Evolutionary conservation across 768 basidiomycete genomes (phyloP).

Genomic region (Lyophyllum shimeji): DNA sequence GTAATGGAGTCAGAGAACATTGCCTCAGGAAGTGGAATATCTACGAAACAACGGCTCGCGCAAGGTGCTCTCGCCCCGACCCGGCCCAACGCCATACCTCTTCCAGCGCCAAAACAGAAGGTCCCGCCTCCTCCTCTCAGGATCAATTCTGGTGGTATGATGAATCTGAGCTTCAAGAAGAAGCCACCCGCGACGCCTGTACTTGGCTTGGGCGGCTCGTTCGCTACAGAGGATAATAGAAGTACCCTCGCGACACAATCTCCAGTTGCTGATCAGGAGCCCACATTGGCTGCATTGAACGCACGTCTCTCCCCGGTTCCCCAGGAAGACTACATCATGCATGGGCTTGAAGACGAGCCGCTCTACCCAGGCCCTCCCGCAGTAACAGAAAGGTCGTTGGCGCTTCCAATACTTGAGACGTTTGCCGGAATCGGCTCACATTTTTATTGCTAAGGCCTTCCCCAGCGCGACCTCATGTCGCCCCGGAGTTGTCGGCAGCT

Average conservation of each 20-base stretch:
- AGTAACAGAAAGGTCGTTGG: not conserved
- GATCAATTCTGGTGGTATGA: slow-evolving; percentile 14
- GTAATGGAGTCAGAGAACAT: slow-evolving; percentile 12
- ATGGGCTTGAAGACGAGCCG: not conserved
- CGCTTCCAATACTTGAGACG: not conserved
- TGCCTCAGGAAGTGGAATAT: slow-evolving; percentile 34
- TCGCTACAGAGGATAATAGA: not conserved
- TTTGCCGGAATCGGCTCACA: not conserved
- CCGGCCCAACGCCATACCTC: slow-evolving; percentile 32
- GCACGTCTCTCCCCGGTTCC: slow-evolving; percentile 12
- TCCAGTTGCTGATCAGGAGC: slow-evolving; percentile 9
- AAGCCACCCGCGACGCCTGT: slow-evolving; percentile 16
- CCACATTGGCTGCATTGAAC: slow-evolving; percentile 21
- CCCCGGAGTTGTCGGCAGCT: slow-evolving; percentile 3
- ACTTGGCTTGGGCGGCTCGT: not conserved
- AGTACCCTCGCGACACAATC: not conserved
- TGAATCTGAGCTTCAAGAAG: slow-evolving; percentile 47
- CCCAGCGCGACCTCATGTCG: not conserved
- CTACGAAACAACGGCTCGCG: slow-evolving; percentile 51
- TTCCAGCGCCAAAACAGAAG: slow-evolving; percentile 13
- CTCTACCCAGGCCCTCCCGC: not conserved
- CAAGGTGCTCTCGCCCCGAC: slow-evolving; percentile 36
- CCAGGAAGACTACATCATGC: not conserved
- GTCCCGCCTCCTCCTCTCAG: not conserved
- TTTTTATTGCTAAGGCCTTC: not conserved